Conservation (phyloP, 2,329 filamentous ascomycete species). For the Metarhizium robertsii region DNA sequence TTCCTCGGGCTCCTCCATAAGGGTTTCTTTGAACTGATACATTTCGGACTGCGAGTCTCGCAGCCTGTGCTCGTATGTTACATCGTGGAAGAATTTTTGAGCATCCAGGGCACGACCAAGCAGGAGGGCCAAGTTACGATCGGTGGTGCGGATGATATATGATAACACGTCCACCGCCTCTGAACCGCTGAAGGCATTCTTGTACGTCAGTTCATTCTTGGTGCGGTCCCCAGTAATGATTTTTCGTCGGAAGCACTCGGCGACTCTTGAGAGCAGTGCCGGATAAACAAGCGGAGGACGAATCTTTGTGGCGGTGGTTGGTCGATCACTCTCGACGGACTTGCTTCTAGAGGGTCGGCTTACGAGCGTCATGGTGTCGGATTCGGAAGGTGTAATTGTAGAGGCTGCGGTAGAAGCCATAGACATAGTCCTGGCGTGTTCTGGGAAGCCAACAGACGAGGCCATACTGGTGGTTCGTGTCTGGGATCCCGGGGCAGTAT, state of each 20-base stretch:
- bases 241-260: constrained; percentile 83
- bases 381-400: constrained; percentile 58
- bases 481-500: constrained; percentile 41
- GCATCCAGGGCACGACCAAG: constrained; percentile 88
- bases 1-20: constrained; percentile 74
- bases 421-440: constrained; percentile 66
- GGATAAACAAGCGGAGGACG: constrained; percentile 85
- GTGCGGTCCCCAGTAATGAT: constrained; percentile 79
- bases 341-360: constrained; percentile 49
- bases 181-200: constrained; percentile 90
- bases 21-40: constrained; percentile 90
- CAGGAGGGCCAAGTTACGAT: constrained; percentile 85
- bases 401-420: constrained; percentile 79
- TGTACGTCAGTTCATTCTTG: constrained; percentile 96
- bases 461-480: constrained; percentile 54
- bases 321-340: constrained; percentile 45
- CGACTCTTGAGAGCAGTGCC: constrained; percentile 84
- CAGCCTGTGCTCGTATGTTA: constrained; percentile 92
- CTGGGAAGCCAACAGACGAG: constrained; percentile 38
- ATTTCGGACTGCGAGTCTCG: constrained; percentile 91
- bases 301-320: constrained; percentile 49
- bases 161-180: constrained; percentile 93
- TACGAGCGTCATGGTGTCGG: constrained; percentile 36
- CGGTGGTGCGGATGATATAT: constrained; percentile 94
- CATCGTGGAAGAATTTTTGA: constrained; percentile 98